Evolutionary conservation across 1,139 yeast species (phyloP), one percentile per base, ranked within the genome.

Genomic region (Yamadazyma friedrichii): DNA sequence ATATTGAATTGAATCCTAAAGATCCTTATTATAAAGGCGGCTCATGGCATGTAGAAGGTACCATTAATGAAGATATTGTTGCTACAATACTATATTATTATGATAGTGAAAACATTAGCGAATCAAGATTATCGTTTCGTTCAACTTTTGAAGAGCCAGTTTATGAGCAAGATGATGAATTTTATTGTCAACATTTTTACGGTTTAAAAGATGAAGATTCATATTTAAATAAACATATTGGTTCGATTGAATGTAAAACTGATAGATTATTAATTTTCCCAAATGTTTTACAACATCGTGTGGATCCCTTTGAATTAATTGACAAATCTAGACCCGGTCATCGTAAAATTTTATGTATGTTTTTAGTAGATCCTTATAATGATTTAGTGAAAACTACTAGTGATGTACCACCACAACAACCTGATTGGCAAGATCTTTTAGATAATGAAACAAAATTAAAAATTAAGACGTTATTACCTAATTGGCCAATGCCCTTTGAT

Each of bases 41-140:
- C 0, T 47, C 69, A 3, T 71, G 77, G 77, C 77, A 72, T 42
- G 62, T 70, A 0, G 78, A 72, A 48, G 78, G 76, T 1, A 59
- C 67, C 3, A 57, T 62, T 33, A 65, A 65, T 44, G 78, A 72
- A 50, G 68, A 67, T 46, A 71, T 72, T 36, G 64, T 71, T 2
- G 74, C 74, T 2, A 69, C 76, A 1, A 56, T 63, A 1, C 50
- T 71, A 31, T 71, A 70, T 53, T 71, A 71, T 49, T 72, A 71
- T 45, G 76, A 72, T 44, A 45, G 54, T 12, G 71, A 65, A 15
- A 71, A 71, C 48, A 68, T 71, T 39, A 53, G 65, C 3, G 67
- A 64, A 26, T 65, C 74, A 3, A 53, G 43, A 15, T 54, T 72
- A 17, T 51, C 62, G 5, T 71, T 70, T 51, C 54, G 70, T 42